A percentile compares a stretch with the other conserved stretches of the same genome.
Evolutionary conservation across 176 grass and related monocot species (phyloP).

Genomic region (Cymbopogon citratus): DNA sequence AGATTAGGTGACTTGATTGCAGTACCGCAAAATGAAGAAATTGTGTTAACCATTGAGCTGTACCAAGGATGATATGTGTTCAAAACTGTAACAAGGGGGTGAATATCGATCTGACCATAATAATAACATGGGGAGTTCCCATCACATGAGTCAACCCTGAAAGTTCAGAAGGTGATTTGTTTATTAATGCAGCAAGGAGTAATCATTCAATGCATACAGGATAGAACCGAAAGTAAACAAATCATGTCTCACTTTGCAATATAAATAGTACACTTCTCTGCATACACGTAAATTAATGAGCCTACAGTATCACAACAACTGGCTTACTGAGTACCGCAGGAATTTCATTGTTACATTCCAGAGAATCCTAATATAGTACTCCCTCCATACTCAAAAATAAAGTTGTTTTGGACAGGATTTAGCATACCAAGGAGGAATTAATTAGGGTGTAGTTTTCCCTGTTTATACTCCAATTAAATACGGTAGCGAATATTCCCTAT

Average conservation of each 20-base stretch:
- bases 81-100: slow-evolving; percentile 54
- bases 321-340: background rate
- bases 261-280: slow-evolving; percentile 4
- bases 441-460: no score
- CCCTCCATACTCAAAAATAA: no score
- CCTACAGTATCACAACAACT: background rate
- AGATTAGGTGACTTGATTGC: slow-evolving; percentile 36
- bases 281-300: background rate
- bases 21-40: slow-evolving; percentile 45
- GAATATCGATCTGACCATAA: slow-evolving; percentile 66
- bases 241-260: background rate
- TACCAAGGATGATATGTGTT: slow-evolving; percentile 56
- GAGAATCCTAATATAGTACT: background rate
- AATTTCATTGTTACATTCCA: background rate
- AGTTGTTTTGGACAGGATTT: no score
- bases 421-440: no score
- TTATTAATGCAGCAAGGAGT: slow-evolving; percentile 18
- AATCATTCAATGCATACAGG: slow-evolving; percentile 22
- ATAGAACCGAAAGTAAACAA: slow-evolving; percentile 13
- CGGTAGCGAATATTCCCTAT: no score
- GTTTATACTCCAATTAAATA: no score
- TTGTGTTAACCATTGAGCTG: slow-evolving; percentile 49
- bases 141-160: slow-evolving; percentile 76
- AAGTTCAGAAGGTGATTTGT: slow-evolving; percentile 36
- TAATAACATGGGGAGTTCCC: slow-evolving; percentile 51